These are phyloP conservation scores for Fraxinus albicans DNA, from an alignment of 305 asterid genomes.

Conservation along the genomic window DNA sequence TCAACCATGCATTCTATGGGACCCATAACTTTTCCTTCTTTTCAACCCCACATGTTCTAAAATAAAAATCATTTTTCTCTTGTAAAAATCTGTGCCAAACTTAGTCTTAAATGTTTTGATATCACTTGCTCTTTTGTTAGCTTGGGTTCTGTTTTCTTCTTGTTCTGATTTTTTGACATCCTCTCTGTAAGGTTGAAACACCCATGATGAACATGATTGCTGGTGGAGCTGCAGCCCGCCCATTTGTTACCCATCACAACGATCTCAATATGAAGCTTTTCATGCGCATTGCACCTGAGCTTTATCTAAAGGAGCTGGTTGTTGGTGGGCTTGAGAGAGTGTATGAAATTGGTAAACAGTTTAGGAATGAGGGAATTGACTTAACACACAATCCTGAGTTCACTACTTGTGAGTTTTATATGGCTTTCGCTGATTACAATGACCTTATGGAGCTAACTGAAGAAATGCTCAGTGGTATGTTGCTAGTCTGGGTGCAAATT, in stretches of 20 bases:
- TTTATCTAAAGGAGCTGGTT: slow-evolving; percentile 66
- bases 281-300: slow-evolving; percentile 80
- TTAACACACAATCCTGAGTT: slow-evolving; percentile 77
- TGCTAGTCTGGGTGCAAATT: slow-evolving; percentile 2
- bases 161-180: slow-evolving; percentile 7
- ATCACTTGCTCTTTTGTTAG: neutral
- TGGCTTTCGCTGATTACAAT: slow-evolving; percentile 77
- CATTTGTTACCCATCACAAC: slow-evolving; percentile 76
- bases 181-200: slow-evolving; percentile 66
- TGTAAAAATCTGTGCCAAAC: neutral
- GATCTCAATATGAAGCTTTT: slow-evolving; percentile 62
- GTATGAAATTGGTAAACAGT: slow-evolving; percentile 77
- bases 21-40: neutral
- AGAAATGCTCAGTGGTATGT: slow-evolving; percentile 85
- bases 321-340: slow-evolving; percentile 84
- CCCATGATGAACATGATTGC: slow-evolving; percentile 96
- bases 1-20: neutral
- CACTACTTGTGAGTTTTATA: slow-evolving; percentile 77
- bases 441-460: slow-evolving; percentile 86
- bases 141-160: neutral
- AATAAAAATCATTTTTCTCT: neutral
- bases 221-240: slow-evolving; percentile 82
- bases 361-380: slow-evolving; percentile 78
- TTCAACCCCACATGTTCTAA: neutral
- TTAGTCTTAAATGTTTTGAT: neutral